phyloP scores from a whole-genome alignment of 2,329 filamentous ascomycete species.

The Teratosphaeriaceae sp. region DNA sequence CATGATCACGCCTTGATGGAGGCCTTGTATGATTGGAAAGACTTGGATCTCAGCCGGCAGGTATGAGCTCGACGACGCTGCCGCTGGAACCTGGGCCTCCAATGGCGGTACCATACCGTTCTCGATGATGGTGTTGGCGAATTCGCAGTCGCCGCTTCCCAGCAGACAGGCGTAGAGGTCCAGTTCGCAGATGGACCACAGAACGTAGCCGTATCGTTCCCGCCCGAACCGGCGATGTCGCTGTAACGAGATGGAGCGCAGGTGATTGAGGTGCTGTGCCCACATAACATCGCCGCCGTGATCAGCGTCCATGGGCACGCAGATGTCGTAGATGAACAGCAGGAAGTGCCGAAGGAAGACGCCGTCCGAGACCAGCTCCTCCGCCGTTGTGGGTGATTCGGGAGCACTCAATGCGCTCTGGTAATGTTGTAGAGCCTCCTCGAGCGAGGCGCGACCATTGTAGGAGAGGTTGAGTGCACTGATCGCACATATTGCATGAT shows the following conservation, averaged over 20 bases:
- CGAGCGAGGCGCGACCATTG: constrained; percentile 36
- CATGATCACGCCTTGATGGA: constrained; percentile 41
- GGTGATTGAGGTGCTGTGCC: constrained; percentile 48
- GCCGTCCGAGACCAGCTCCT: constrained; percentile 51
- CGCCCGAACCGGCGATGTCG: constrained; percentile 34
- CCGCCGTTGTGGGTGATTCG: constrained; percentile 41
- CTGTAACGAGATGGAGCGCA: constrained; percentile 44
- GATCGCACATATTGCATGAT: constrained; percentile 53
- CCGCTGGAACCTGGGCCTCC: constrained; percentile 23
- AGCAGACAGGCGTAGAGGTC: constrained; percentile 51
- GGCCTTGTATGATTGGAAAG: constrained; percentile 35
- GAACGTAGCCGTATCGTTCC: constrained; percentile 45
- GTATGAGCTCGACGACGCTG: constrained; percentile 5
- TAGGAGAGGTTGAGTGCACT: constrained; percentile 47
- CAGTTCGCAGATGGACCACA: constrained; percentile 50
- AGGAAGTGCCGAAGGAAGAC: constrained; percentile 52
- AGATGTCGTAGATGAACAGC: constrained; percentile 51
- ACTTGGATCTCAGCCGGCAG: constrained; percentile 13
- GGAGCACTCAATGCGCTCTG: constrained; percentile 41
- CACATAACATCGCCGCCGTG: constrained; percentile 43
- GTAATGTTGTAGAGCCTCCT: constrained; percentile 50
- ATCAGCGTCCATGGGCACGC: constrained; percentile 22
- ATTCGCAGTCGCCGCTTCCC: constrained; percentile 45
- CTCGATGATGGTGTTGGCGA: constrained; percentile 42
- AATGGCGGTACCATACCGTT: constrained; percentile 42